Evolutionary conservation across 108 stramenopile genomes (phyloP).

Genomic region (Craspedostauros australis): DNA sequence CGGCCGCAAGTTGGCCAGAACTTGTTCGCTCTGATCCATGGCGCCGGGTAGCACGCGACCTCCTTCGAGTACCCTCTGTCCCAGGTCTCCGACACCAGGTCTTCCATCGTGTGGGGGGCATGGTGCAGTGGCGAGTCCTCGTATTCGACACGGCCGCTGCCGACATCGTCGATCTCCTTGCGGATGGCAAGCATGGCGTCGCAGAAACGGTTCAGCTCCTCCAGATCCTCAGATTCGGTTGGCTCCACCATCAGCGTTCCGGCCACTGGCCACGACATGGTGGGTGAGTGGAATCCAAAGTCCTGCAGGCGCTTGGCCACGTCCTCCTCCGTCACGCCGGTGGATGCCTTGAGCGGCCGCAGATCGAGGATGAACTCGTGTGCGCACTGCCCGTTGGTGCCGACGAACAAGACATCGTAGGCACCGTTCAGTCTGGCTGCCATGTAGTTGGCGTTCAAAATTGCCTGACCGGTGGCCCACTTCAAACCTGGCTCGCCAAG

Average conservation of each 20-base stretch:
- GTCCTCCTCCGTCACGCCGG: constrained; percentile 95
- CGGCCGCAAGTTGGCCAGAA: constrained; percentile 98
- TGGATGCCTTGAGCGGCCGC: constrained; percentile 87
- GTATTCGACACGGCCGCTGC: constrained; percentile 74
- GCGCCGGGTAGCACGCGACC: constrained; percentile 91
- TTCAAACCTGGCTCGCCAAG: constrained; percentile 89
- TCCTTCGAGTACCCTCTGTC: constrained; percentile 83
- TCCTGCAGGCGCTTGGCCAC: constrained; percentile 96
- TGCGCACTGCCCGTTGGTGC: constrained; percentile 96
- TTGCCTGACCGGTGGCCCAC: constrained; percentile 87
- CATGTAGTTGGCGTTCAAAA: constrained; percentile 99
- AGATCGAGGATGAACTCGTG: constrained; percentile 99
- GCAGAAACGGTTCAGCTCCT: constrained; percentile 95
- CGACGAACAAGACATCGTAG: constrained; percentile 87
- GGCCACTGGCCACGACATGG: constrained; percentile 99
- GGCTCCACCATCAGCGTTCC: constrained; percentile 99
- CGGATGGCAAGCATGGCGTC: constrained; percentile 97
- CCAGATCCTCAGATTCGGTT: constrained; percentile 96
- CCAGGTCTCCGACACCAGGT: constrained; percentile 84
- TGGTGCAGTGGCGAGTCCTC: constrained; percentile 90
- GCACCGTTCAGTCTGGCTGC: constrained; percentile 88
- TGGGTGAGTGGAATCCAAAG: constrained; percentile 98
- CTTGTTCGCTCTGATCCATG: constrained; percentile 92
- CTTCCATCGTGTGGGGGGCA: constrained; percentile 96
- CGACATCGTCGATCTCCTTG: constrained; percentile 95